Conservation (phyloP, 179 eudicot genomes). For the Dionaea muscipula region DNA sequence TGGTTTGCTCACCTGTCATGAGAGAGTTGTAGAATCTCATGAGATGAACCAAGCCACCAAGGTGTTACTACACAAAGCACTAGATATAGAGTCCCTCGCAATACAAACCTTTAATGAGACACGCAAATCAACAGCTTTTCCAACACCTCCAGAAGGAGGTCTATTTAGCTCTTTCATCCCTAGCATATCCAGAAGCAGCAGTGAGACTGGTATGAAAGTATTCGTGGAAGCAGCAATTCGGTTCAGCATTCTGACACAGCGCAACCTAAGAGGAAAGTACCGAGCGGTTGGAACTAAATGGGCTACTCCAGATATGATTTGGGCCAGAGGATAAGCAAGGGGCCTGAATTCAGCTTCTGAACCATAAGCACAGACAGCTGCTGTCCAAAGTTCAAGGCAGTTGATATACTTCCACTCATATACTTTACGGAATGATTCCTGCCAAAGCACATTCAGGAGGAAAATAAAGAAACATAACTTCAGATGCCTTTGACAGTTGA, state of each 20-base stretch:
- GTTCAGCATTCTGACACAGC: slow-evolving; percentile 89
- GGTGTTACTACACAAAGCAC: background rate
- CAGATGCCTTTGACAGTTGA: background rate
- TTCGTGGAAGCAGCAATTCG: slow-evolving; percentile 71
- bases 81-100: background rate
- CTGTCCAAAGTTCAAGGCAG: slow-evolving; percentile 97
- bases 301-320: slow-evolving; percentile 80
- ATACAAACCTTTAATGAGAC: slow-evolving; percentile 50
- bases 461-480: background rate
- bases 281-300: slow-evolving; percentile 83
- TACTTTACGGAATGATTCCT: slow-evolving; percentile 80
- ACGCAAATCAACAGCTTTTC: slow-evolving; percentile 70
- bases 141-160: slow-evolving; percentile 86
- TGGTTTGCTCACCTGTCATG: slow-evolving; percentile 62
- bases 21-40: slow-evolving; percentile 6
- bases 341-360: slow-evolving; percentile 69
- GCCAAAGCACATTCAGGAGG: slow-evolving; percentile 3
- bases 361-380: slow-evolving; percentile 73
- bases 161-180: slow-evolving; percentile 81
- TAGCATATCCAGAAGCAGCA: slow-evolving; percentile 81
- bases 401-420: slow-evolving; percentile 88
- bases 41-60: background rate
- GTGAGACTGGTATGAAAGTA: slow-evolving; percentile 73
- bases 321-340: slow-evolving; percentile 89
- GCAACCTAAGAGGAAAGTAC: slow-evolving; percentile 84